Base-by-base conservation (phyloP, 2,329 filamentous ascomycete species). In the Thermochaetoides dissita region DNA sequence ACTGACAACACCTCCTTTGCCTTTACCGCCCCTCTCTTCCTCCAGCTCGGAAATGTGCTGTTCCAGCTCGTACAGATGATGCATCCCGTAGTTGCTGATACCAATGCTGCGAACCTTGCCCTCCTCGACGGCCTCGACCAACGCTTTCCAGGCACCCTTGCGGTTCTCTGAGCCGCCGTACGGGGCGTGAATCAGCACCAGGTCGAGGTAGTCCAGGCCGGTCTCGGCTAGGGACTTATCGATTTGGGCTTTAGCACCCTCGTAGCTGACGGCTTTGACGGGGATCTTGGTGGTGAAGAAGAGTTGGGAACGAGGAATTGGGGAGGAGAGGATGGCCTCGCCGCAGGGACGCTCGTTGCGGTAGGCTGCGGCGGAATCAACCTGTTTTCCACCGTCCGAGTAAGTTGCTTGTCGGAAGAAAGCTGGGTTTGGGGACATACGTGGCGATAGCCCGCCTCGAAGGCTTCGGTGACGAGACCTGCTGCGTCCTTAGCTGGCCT, bases 1-100 rank as follows among this genome's bases (percentile, higher is more conserved):
- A 46, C 79, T 82, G 54, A 94, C 72, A 34, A 84, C 66, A 24
- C 84, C 84, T 36, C 75, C 78, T 50, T 76, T 79, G 8, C 78
- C 79, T 44, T 66, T 63, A 1, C 74, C 76, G 37, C 76, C 70
- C 36, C 72, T 69, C 58, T 76, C 74, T 11, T 58, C 55, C 53
- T 83, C 79, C 0, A 79, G 70, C 57, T 79, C 73, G 41, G 62
- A 64, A 44, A 76, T 78, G 58, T 77, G 69, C 42, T 54, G 56
- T 57, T 76, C 70, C 30, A 80, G 62, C 57, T 80, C 74, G 37
- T 75, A 64, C 3, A 81, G 63, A 51, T 80, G 76, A 47, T 76
- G 68, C 10, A 79, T 65, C 38, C 76, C 76, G 53, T 77, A 80
- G 62, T 80, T 80, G 58, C 71, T 76, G n/a, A 80, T 64, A 39